Percentiles rank a stretch among this genome's conserved stretches.
Conservation (phyloP, 1,284 basidiomycete species). For the Apiotrichum akiyoshidainum region DNA sequence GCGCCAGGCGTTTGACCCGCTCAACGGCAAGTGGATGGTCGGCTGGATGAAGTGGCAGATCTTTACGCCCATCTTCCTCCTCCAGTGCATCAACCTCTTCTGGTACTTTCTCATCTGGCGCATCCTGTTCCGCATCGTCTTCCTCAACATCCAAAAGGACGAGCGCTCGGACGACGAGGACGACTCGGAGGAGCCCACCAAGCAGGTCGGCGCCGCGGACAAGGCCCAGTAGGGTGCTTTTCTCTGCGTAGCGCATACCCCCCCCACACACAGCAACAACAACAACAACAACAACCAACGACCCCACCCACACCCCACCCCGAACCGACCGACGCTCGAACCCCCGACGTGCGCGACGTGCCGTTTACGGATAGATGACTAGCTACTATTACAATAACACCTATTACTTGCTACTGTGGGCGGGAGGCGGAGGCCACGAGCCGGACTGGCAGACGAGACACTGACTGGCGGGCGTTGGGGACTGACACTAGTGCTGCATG, state of each 20-base stretch:
- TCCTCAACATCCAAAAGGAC: conserved; percentile 44
- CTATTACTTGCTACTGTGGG: neutral
- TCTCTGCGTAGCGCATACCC: neutral
- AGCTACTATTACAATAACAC: neutral
- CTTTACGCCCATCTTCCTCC: conserved; percentile 66
- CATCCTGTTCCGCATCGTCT: conserved; percentile 57
- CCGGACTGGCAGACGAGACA: no score
- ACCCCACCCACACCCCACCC: neutral
- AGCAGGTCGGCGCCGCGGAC: conserved; percentile 19
- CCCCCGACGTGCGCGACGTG: neutral
- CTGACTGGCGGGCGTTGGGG: no score
- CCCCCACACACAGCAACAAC: no score
- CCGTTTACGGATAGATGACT: neutral
- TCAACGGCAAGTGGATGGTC: conserved; percentile 67
- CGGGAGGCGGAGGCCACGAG: no score
- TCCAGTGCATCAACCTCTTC: conserved; percentile 83
- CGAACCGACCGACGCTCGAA: no score
- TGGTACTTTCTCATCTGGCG: conserved; percentile 82
- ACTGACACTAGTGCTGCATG: no score
- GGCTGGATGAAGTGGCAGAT: conserved; percentile 81
- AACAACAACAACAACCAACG: no score
- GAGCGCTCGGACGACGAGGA: conserved; percentile 55
- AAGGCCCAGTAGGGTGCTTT: conserved; percentile 20
- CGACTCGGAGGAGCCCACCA: conserved; percentile 23
- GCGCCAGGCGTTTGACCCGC: conserved; percentile 56